Percentiles rank a stretch among this genome's conserved stretches.
Evolutionary conservation across 257 asterid genomes (phyloP).

Genomic region (Plantago major): DNA sequence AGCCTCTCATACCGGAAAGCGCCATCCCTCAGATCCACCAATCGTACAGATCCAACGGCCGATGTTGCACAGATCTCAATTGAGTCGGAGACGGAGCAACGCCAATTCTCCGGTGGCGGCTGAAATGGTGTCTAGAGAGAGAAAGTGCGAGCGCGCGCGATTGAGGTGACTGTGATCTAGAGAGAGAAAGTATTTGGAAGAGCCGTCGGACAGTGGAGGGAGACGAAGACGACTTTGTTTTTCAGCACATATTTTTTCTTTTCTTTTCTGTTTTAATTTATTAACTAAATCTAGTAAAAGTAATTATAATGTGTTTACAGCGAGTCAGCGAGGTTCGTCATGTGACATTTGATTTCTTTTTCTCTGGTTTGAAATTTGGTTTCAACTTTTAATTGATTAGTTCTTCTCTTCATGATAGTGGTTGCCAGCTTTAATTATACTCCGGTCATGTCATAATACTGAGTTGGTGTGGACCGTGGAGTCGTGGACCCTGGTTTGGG

Average conservation of each 20-base stretch:
- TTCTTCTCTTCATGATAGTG: too few relatives aligned
- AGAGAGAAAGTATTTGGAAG: conserved; percentile 46
- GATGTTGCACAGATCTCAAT: conserved; percentile 30
- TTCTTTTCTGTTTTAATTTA: neutral
- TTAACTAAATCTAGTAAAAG: neutral
- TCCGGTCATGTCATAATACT: too few relatives aligned
- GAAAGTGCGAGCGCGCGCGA: conserved; percentile 9
- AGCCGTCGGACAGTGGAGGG: conserved; percentile 57
- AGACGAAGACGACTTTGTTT: conserved; percentile 59
- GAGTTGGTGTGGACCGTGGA: too few relatives aligned
- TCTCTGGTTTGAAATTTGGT: too few relatives aligned
- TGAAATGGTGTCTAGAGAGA: conserved; percentile 25
- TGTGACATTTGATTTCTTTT: too few relatives aligned
- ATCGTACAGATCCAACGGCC: conserved; percentile 51
- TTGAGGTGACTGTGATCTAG: conserved; percentile 43
- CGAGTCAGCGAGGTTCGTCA: neutral
- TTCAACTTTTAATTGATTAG: too few relatives aligned
- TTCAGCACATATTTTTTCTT: conserved; percentile 4
- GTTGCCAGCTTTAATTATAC: too few relatives aligned
- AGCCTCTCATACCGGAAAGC: conserved; percentile 98
- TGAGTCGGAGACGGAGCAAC: neutral
- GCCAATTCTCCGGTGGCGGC: conserved; percentile 12
- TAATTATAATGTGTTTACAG: neutral
- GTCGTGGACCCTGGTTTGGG: too few relatives aligned
- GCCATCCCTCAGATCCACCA: conserved; percentile 86